Conservation (phyloP, 495 filamentous ascomycete species). For the Penicillium mononematosum region DNA sequence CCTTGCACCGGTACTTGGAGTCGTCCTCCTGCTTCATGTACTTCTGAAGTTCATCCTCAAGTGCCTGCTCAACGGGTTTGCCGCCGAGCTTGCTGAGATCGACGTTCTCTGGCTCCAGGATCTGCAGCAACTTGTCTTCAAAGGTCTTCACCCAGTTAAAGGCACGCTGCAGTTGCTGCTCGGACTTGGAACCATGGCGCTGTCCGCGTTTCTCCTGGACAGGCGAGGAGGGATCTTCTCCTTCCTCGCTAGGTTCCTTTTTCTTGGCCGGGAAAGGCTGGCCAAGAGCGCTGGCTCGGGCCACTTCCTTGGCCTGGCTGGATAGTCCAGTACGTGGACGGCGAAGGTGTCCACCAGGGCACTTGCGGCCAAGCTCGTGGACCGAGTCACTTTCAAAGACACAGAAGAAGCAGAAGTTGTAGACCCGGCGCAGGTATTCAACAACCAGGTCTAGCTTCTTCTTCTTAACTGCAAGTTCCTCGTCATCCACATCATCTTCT, state of each 20-base stretch:
- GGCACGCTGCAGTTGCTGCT: slow-evolving; percentile 88
- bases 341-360: slow-evolving; percentile 92
- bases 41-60: slow-evolving; percentile 83
- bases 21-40: slow-evolving; percentile 96
- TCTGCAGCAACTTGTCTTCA: slow-evolving; percentile 91
- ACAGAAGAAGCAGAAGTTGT: slow-evolving; percentile 99
- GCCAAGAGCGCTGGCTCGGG: slow-evolving; percentile 74
- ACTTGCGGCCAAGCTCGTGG: slow-evolving; percentile 92
- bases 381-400: slow-evolving; percentile 97
- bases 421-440: slow-evolving; percentile 92
- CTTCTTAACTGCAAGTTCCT: slow-evolving; percentile 86
- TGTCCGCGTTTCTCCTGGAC: slow-evolving; percentile 65
- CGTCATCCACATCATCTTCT: slow-evolving; percentile 83
- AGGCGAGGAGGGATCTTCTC: slow-evolving; percentile 60
- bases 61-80: slow-evolving; percentile 76
- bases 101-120: slow-evolving; percentile 83
- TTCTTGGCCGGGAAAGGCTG: slow-evolving; percentile 80
- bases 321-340: slow-evolving; percentile 82
- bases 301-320: slow-evolving; percentile 78
- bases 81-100: slow-evolving; percentile 88
- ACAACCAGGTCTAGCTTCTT: slow-evolving; percentile 95
- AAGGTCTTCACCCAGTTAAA: slow-evolving; percentile 99
- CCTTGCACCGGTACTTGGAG: slow-evolving; percentile 92
- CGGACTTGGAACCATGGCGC: slow-evolving; percentile 67
- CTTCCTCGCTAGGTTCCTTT: slow-evolving; percentile 62